These are phyloP conservation scores for Hericium erinaceus DNA, from an alignment of 768 basidiomycete species.

Conservation along the genomic window DNA sequence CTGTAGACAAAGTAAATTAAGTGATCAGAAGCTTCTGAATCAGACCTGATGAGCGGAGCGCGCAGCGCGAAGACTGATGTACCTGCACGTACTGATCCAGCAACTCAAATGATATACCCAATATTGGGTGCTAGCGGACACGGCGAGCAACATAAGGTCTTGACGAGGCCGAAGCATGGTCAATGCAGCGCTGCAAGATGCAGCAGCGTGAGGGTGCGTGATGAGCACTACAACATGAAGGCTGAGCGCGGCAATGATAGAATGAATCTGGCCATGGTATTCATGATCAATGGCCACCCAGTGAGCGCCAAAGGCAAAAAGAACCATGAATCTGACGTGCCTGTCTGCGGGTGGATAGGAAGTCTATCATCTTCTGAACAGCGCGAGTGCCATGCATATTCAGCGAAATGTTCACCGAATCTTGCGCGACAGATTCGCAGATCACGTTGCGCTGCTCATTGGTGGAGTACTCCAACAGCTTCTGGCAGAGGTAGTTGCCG, in stretches of 20 bases:
- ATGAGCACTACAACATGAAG: constrained; percentile 97
- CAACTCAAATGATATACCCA: too few species aligned
- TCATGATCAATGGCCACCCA: constrained; percentile 48
- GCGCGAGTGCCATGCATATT: constrained; percentile 99
- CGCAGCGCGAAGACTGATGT: too few species aligned
- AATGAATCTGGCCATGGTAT: constrained; percentile 88
- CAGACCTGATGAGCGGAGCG: too few species aligned
- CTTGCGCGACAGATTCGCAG: constrained; percentile 95
- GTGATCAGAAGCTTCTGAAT: too few species aligned
- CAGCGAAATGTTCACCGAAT: constrained; percentile 93
- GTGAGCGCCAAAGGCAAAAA: constrained; percentile 43
- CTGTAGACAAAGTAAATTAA: too few species aligned
- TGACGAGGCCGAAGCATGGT: too few species aligned
- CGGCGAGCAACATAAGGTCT: too few species aligned
- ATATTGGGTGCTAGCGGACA: too few species aligned
- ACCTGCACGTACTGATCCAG: too few species aligned
- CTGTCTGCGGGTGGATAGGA: constrained; percentile 91
- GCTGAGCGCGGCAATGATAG: constrained; percentile 93
- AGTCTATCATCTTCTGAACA: constrained; percentile 99
- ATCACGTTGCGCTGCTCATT: constrained; percentile 96
- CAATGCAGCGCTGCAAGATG: too few species aligned
- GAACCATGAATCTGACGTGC: constrained; percentile 38
- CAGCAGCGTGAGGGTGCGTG: constrained; percentile 25
- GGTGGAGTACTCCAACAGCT: constrained; percentile 91
- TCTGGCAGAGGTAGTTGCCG: constrained; percentile 98